These are phyloP conservation scores for Bocquillonia castaneifolia DNA, from an alignment of 441 rosid species.

Conservation along the genomic window DNA sequence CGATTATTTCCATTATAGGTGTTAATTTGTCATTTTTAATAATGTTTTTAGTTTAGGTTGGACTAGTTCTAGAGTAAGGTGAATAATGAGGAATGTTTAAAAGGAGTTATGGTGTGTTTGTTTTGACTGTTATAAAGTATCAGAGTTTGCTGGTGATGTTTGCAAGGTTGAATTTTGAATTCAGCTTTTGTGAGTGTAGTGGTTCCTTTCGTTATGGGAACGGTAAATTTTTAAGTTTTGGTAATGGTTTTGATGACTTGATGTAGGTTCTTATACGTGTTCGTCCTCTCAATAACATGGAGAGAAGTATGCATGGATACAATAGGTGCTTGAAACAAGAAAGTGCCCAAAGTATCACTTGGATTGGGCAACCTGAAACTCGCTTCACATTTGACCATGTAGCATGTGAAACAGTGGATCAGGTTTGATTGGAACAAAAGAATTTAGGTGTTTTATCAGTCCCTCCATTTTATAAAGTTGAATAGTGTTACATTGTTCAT, in stretches of 20 bases:
- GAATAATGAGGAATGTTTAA: not conserved
- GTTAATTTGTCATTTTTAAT: not conserved
- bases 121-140: not conserved
- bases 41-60: not conserved
- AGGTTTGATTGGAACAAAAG: constrained; percentile 47
- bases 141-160: not conserved
- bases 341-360: constrained; percentile 67
- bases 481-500: constrained; percentile 14
- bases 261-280: constrained; percentile 81
- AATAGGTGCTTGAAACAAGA: constrained; percentile 93
- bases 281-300: constrained; percentile 87
- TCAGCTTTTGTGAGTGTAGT: not conserved
- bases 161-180: not conserved
- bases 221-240: constrained; percentile 1
- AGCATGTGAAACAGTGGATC: constrained; percentile 93
- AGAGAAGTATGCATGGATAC: constrained; percentile 65
- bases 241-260: constrained; percentile 19
- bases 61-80: not conserved
- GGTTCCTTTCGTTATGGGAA: not conserved
- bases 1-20: not conserved
- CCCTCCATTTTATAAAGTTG: not conserved
- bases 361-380: constrained; percentile 89
- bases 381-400: constrained; percentile 90
- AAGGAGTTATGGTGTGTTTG: not conserved
- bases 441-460: not conserved